Evolutionary conservation across 306 rosid genomes (phyloP).

Genomic region (Psophocarpus tetragonolobus): DNA sequence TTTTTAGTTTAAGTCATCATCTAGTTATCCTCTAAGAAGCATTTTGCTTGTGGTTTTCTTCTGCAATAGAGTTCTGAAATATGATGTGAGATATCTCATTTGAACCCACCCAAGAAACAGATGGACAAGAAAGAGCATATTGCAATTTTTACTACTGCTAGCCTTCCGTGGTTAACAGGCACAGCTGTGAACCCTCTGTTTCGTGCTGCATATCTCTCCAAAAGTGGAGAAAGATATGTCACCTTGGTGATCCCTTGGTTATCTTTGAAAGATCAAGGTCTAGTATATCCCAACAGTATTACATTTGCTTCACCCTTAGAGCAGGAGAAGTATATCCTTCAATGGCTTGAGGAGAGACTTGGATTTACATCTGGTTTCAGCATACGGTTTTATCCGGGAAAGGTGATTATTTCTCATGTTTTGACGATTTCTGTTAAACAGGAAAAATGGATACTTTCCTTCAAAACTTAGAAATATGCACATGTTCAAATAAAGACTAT

Average conservation of each 20-base stretch:
- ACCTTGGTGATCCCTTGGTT: constrained; percentile 94
- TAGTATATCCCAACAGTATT: constrained; percentile 76
- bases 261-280: constrained; percentile 66
- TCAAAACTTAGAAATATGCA: neutral
- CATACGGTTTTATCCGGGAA: constrained; percentile 76
- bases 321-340: constrained; percentile 72
- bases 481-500: neutral
- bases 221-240: constrained; percentile 62
- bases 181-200: constrained; percentile 95
- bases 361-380: constrained; percentile 60
- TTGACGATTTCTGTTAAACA: constrained; percentile 23
- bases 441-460: neutral
- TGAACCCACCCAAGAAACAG: constrained; percentile 31
- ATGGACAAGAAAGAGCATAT: constrained; percentile 75
- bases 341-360: constrained; percentile 83
- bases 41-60: constrained; percentile 30
- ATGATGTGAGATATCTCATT: constrained; percentile 18
- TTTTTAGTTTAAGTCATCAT: constrained; percentile 19
- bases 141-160: constrained; percentile 94
- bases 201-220: constrained; percentile 86
- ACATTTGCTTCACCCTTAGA: constrained; percentile 65
- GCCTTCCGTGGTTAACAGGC: constrained; percentile 99
- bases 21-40: constrained; percentile 17
- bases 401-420: constrained; percentile 48
- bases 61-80: constrained; percentile 11